Conservation (phyloP, 371 early-diverging fungal genomes). For the Mortierella sp. region DNA sequence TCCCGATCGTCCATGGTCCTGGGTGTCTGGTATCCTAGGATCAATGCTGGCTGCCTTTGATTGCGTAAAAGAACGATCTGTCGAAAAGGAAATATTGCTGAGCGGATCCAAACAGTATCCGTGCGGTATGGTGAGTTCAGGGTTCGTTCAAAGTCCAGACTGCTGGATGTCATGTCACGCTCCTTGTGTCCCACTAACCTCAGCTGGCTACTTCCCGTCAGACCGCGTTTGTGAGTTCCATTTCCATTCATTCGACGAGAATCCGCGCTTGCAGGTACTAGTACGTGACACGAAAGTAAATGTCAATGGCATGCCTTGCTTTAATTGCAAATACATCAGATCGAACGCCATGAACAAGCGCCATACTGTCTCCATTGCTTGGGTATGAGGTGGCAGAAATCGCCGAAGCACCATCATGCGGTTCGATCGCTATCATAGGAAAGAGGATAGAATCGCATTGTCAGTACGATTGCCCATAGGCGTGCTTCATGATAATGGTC, state of each 20-base stretch:
- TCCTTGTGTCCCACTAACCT: constrained; percentile 13
- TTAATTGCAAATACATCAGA: no score
- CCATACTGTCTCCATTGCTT: constrained; percentile 43
- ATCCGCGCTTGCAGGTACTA: constrained; percentile 26
- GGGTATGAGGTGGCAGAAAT: constrained; percentile 19
- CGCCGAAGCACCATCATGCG: constrained; percentile 23
- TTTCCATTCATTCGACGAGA: constrained; percentile 35
- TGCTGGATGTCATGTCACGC: no score
- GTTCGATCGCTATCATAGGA: constrained; percentile 22
- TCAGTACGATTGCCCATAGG: not conserved
- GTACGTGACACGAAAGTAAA: not conserved
- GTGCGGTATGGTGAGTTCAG: not conserved
- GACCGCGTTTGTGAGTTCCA: constrained; percentile 32
- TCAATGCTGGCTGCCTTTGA: constrained; percentile 41
- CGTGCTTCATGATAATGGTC: no score
- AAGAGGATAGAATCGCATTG: not conserved
- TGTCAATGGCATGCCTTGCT: not conserved
- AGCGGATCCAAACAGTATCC: not conserved
- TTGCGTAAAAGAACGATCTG: constrained; percentile 32
- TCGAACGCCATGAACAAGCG: no score
- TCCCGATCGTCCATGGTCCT: constrained; percentile 25
- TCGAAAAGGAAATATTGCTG: constrained; percentile 44
- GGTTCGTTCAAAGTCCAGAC: no score
- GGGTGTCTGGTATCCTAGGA: constrained; percentile 11
- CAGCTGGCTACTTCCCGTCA: constrained; percentile 47